Percentiles rank a stretch among this genome's conserved stretches.
Evolutionary conservation across 352 stramenopile genomes (phyloP).

Genomic region (Pythium brassicae): DNA sequence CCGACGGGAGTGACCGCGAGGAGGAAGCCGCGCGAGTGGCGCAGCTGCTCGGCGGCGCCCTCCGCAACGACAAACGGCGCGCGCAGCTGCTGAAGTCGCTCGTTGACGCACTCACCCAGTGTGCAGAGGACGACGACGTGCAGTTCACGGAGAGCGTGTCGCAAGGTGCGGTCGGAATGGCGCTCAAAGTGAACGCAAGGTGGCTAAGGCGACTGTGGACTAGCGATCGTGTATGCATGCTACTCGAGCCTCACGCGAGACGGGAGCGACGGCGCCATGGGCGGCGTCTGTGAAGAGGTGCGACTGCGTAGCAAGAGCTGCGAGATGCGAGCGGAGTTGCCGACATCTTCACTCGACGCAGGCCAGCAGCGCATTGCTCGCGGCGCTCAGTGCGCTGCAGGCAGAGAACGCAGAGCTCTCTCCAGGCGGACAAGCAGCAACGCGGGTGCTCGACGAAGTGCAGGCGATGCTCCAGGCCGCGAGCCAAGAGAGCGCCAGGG

Average conservation of each 20-base stretch:
- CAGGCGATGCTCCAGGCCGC: constrained; percentile 1
- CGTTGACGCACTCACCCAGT: constrained; percentile 1
- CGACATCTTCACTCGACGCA: background rate
- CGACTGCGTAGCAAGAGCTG: no score
- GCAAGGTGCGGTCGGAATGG: constrained; percentile 3
- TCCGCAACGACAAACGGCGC: background rate
- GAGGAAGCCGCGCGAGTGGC: background rate
- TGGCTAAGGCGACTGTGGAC: background rate
- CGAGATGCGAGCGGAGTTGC: no score
- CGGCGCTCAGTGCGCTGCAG: background rate
- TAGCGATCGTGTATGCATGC: constrained; percentile 7
- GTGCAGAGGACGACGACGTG: constrained; percentile 9
- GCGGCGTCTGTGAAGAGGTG: constrained; percentile 5
- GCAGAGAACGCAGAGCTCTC: constrained; percentile 2
- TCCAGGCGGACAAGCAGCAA: background rate
- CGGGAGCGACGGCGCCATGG: background rate
- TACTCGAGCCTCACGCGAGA: constrained; percentile 1
- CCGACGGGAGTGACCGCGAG: background rate
- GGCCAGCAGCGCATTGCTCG: background rate
- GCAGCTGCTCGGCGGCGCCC: background rate
- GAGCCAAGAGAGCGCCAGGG: no score
- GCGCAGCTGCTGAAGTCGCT: constrained; percentile 1
- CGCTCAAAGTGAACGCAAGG: background rate
- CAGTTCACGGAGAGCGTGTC: constrained; percentile 5
- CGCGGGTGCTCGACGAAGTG: constrained; percentile 7